Evolutionary conservation across 75 land plant species (phyloP), one percentile per base, ranked within the genome.

Genomic region (Pinus albicaulis): DNA sequence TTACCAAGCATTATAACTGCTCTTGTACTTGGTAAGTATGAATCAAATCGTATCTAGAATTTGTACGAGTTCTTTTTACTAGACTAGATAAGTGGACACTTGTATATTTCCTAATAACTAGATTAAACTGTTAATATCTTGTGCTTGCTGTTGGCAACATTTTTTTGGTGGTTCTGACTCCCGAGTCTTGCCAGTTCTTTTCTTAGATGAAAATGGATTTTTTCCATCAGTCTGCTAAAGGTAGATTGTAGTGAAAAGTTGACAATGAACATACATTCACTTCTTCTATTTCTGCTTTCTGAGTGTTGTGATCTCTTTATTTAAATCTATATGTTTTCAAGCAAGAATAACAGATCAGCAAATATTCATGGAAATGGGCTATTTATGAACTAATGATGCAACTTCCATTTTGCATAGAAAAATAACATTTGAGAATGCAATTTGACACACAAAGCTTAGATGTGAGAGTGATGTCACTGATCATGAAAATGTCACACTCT

Each of bases 1-100:
- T 88, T 97, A 58, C 99, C 99, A 64, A 97, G 99, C 79, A 88
- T 97, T 71, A 75, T 94, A 57, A 80, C 98, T 68, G 98, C 98
- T 57, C 91, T 74, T 79, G 95, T 91, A 16, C 81, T 96, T 76
- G 99, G 99, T 96, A 86, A 60, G 70, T 52, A 25, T 73, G 71
- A 68, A 68, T 41, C 24, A 34, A 68, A 68, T n/a, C 4, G 2
- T 41, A 48, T 48, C 12, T 68, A 44, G 5, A 41, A 41, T 41
- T 36, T 68, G 48, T 68, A 36, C 24, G 36, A 68, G 13, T 41
- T 13, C n/a, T 10, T 48, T 68, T 41, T 68, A 38, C 23, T 41
- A 41, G 20, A 68, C 10, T 41, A 20, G n/a, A 1, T 20, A n/a
- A n/a, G 4, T 20, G 41, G 53, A 44, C 44, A 68, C 13, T 20